These are phyloP conservation scores for Lachnellula arida DNA, from an alignment of 2,329 filamentous ascomycete species.

Conservation along the genomic window DNA sequence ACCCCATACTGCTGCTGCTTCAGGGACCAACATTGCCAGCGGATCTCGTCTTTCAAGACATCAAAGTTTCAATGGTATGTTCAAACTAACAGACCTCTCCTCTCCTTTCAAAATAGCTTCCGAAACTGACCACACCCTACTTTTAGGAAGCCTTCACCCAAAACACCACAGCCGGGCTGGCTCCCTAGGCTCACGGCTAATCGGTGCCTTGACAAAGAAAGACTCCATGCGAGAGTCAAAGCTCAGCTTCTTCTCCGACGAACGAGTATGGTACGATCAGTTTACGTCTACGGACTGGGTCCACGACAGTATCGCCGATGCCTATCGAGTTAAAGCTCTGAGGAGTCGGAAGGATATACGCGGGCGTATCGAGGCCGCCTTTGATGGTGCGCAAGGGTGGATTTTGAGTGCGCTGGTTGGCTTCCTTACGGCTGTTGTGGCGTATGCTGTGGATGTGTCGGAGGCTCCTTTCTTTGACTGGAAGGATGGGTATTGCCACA, in stretches of 20 bases:
- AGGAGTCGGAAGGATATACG: conserved; percentile 77
- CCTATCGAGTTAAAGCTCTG: conserved; percentile 79
- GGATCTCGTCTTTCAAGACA: conserved; percentile 23
- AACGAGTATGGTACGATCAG: conserved; percentile 97
- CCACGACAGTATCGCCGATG: conserved; percentile 92
- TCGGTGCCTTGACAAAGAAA: conserved; percentile 48
- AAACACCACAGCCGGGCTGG: conserved; percentile 47
- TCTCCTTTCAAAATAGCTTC: neutral
- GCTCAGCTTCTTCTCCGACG: conserved; percentile 65
- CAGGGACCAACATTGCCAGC: neutral
- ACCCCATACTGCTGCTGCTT: conserved; percentile 17
- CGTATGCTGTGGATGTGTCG: conserved; percentile 84
- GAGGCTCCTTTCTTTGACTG: conserved; percentile 83
- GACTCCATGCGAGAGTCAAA: conserved; percentile 55
- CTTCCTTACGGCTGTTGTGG: conserved; percentile 75
- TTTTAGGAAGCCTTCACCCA: conserved; percentile 28
- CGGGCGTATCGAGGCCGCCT: conserved; percentile 70
- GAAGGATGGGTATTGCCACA: conserved; percentile 81
- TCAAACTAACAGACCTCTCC: neutral
- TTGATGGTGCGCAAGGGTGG: conserved; percentile 92
- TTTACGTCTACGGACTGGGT: conserved; percentile 98
- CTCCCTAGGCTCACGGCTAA: conserved; percentile 58
- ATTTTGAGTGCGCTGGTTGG: conserved; percentile 87
- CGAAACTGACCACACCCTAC: conserved; percentile 1
- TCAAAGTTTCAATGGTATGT: conserved; percentile 24